Conservation (phyloP, 768 basidiomycete genomes). For the Cystoderma amianthinum region DNA sequence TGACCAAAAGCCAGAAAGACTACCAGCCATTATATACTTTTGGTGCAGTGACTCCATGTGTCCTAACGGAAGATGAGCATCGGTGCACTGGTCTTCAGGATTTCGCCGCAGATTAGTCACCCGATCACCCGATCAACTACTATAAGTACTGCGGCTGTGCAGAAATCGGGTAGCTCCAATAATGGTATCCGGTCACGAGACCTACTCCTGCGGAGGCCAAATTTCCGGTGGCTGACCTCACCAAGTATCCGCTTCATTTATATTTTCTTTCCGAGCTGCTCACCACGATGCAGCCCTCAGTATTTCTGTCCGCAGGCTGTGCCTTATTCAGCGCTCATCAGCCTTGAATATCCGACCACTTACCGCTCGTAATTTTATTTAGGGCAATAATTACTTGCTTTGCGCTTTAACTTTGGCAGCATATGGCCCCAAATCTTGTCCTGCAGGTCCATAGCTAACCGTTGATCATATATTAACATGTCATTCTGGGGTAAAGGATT, state of each 20-base stretch:
- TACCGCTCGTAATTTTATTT: not conserved
- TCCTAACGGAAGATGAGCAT: too few relatives aligned
- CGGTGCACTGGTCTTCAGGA: too few relatives aligned
- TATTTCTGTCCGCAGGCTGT: conserved; percentile 8
- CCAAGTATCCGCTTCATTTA: conserved; percentile 2
- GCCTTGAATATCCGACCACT: conserved; percentile 14
- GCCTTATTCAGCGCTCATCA: conserved; percentile 12
- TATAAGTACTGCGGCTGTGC: not conserved
- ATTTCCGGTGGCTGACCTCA: too few relatives aligned
- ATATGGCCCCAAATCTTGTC: too few relatives aligned
- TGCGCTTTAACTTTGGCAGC: too few relatives aligned
- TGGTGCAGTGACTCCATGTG: not conserved
- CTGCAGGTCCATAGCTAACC: too few relatives aligned
- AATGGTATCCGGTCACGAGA: conserved; percentile 14
- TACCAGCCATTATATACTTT: conserved; percentile 27
- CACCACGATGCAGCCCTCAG: conserved; percentile 1
- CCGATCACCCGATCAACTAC: too few relatives aligned
- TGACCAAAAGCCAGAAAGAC: conserved; percentile 12
- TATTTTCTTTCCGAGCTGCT: conserved; percentile 1
- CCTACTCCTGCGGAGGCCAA: too few relatives aligned
- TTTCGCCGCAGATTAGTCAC: too few relatives aligned
- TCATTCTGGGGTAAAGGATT: too few relatives aligned
- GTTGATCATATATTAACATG: too few relatives aligned
- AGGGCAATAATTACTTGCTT: too few relatives aligned
- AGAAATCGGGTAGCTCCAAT: not conserved